Conservation (phyloP, 768 basidiomycete species). For the Auricularia sp. region DNA sequence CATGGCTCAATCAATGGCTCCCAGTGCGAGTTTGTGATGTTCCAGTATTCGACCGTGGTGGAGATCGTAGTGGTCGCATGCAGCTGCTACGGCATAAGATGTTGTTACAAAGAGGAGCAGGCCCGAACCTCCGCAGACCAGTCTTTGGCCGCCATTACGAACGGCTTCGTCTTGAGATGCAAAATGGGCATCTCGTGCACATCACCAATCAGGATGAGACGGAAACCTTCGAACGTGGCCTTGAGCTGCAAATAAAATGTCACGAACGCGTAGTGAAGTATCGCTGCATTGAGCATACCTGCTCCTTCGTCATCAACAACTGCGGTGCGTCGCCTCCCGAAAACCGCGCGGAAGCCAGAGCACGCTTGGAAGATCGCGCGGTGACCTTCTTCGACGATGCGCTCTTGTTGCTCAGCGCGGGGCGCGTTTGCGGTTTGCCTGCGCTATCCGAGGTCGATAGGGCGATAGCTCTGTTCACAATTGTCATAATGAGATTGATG, state of each 20-base stretch:
- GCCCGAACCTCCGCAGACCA: constrained; percentile 81
- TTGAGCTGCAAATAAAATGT: constrained; percentile 45
- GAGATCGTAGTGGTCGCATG: constrained; percentile 75
- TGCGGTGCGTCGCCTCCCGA: constrained; percentile 24
- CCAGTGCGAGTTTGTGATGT: constrained; percentile 95
- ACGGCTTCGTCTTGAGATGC: constrained; percentile 79
- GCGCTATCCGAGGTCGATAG: constrained; percentile 35
- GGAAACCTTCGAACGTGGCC: constrained; percentile 82
- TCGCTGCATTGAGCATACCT: constrained; percentile 37
- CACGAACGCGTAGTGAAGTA: neutral
- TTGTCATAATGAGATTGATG: constrained; percentile 77
- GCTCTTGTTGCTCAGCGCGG: neutral
- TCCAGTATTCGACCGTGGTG: constrained; percentile 89
- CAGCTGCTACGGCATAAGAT: constrained; percentile 40
- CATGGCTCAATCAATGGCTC: constrained; percentile 77
- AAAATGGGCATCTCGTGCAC: constrained; percentile 90
- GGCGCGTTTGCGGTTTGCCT: neutral
- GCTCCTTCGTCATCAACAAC: constrained; percentile 66
- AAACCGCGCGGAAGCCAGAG: constrained; percentile 11
- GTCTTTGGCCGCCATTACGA: constrained; percentile 73
- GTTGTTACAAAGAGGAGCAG: neutral
- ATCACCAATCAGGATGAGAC: constrained; percentile 89
- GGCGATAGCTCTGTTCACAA: constrained; percentile 78
- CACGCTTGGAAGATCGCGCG: constrained; percentile 9
- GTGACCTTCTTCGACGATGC: constrained; percentile 3